Conservation (phyloP, 805 yeast genomes). For the Wickerhamiella cacticola region DNA sequence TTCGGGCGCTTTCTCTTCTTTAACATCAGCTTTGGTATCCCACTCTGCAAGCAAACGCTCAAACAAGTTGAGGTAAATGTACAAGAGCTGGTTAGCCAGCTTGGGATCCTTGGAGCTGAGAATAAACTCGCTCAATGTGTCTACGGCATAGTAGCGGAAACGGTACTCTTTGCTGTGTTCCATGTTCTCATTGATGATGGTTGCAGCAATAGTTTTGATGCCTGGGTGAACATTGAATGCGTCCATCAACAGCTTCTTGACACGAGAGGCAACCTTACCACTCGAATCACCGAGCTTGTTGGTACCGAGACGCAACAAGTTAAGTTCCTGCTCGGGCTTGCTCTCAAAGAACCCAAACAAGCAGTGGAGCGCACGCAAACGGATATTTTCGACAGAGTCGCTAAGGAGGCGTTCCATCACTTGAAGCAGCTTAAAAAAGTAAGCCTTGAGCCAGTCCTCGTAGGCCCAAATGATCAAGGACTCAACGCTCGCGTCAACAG, state of each 20-base stretch:
- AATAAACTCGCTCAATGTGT: constrained; percentile 87
- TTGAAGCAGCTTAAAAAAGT: constrained; percentile 63
- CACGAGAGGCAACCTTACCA: constrained; percentile 77
- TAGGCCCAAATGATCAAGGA: constrained; percentile 66
- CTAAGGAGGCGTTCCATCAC: constrained; percentile 70
- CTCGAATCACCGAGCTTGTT: constrained; percentile 91
- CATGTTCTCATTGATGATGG: constrained; percentile 67
- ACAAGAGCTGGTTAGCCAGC: constrained; percentile 73
- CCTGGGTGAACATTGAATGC: constrained; percentile 89
- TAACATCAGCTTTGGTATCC: constrained; percentile 38
- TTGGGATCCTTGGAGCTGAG: constrained; percentile 62
- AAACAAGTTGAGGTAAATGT: constrained; percentile 75
- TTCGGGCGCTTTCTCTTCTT: constrained; percentile 30
- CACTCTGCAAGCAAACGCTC: constrained; percentile 68
- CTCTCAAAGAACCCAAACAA: constrained; percentile 67
- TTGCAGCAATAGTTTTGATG: constrained; percentile 74
- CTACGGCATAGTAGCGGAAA: constrained; percentile 73
- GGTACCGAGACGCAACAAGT: constrained; percentile 74
- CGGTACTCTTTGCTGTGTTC: constrained; percentile 69
- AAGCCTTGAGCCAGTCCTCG: constrained; percentile 76
- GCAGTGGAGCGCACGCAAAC: constrained; percentile 62
- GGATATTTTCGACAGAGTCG: constrained; percentile 81
- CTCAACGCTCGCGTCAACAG: constrained; percentile 36
- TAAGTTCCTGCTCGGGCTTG: constrained; percentile 95
- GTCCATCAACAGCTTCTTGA: constrained; percentile 68